Evolutionary conservation across 305 asterid species (phyloP).

Genomic region (Coffea humblotiana): DNA sequence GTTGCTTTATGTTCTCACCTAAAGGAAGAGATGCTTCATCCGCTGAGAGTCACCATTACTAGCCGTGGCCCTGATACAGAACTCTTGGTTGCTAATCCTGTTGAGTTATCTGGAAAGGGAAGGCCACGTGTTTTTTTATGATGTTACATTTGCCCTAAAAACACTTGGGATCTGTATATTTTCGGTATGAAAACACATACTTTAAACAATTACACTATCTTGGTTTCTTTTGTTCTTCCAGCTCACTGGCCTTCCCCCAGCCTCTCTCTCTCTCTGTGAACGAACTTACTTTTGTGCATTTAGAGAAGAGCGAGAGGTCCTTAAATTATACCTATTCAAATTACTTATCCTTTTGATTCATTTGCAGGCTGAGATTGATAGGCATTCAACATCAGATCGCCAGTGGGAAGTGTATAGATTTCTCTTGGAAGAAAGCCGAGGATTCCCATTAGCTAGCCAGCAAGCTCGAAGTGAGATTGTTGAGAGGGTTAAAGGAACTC

Average conservation of each 20-base stretch:
- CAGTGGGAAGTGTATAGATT: conserved; percentile 52
- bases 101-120: conserved; percentile 49
- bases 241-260: no score
- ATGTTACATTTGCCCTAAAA: conserved; percentile 43
- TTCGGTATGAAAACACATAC: conserved; percentile 30
- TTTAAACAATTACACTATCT: background rate
- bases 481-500: conserved; percentile 39
- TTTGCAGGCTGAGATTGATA: conserved; percentile 41
- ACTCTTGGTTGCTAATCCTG: conserved; percentile 52
- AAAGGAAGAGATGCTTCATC: conserved; percentile 54
- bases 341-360: background rate
- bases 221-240: background rate
- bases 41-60: conserved; percentile 42
- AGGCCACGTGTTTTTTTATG: conserved; percentile 49
- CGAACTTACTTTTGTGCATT: background rate
- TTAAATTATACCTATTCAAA: background rate
- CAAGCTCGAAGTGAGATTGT: conserved; percentile 35
- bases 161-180: conserved; percentile 44
- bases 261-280: background rate
- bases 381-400: conserved; percentile 43
- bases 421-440: conserved; percentile 40
- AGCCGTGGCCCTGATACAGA: conserved; percentile 57
- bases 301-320: background rate
- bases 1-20: conserved; percentile 39
- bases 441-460: conserved; percentile 37